These are phyloP conservation scores for Cucurbita pepo DNA, from an alignment of 306 rosid species.

Conservation along the genomic window DNA sequence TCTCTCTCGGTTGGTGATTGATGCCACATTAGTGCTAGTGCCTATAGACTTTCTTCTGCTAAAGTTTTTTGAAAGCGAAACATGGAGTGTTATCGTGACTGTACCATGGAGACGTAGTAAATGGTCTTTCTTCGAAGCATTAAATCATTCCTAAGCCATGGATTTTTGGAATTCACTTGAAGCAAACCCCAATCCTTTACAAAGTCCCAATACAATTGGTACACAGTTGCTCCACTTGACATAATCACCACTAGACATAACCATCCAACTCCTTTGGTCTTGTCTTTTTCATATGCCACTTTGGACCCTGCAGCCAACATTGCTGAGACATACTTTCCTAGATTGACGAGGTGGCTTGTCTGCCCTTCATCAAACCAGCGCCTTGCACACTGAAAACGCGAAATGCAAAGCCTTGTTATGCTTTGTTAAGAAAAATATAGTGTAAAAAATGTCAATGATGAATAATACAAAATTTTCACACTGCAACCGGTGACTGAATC, in stretches of 20 bases:
- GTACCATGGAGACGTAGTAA: constrained; percentile 95
- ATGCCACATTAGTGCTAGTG: background rate
- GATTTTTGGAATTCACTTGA: constrained; percentile 83
- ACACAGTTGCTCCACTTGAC: constrained; percentile 83
- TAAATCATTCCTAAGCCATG: constrained; percentile 93
- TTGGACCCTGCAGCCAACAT: constrained; percentile 98
- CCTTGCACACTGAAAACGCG: constrained; percentile 62
- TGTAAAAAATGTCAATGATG: background rate
- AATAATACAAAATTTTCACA: background rate
- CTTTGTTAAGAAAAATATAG: background rate
- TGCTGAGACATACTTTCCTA: constrained; percentile 94
- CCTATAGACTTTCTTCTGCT: background rate
- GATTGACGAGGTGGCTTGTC: constrained; percentile 68
- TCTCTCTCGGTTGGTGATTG: background rate
- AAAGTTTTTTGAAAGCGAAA: background rate
- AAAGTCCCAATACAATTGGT: constrained; percentile 99
- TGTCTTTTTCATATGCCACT: constrained; percentile 86
- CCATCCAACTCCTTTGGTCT: constrained; percentile 51
- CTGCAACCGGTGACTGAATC: background rate
- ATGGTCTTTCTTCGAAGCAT: constrained; percentile 66
- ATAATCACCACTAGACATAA: constrained; percentile 71
- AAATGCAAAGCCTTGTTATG: background rate
- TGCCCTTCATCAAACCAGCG: constrained; percentile 97
- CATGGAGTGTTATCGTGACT: constrained; percentile 5
- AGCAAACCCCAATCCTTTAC: constrained; percentile 99